phyloP scores from a whole-genome alignment of 2,329 filamentous ascomycete genomes.

The Gyromitra esculenta region DNA sequence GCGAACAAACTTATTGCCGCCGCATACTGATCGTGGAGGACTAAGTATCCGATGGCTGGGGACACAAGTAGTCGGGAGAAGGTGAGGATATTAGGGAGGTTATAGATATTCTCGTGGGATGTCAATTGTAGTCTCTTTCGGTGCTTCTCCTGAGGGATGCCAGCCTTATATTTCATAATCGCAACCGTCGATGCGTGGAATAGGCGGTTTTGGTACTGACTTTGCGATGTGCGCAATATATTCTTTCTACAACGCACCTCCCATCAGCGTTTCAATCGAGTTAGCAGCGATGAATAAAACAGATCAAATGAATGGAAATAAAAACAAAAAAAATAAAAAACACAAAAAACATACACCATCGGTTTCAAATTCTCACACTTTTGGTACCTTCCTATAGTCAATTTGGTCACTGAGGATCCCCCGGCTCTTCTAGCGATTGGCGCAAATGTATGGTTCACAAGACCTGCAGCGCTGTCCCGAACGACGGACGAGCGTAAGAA shows the following conservation, averaged over 20 bases:
- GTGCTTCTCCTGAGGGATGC: conserved; percentile 24
- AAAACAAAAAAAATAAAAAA: not conserved
- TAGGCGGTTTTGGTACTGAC: not conserved
- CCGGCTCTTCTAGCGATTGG: not conserved
- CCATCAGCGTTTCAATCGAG: not conserved
- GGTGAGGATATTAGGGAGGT: conserved; percentile 91
- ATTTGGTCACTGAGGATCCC: not conserved
- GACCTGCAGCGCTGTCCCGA: not conserved
- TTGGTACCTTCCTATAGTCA: not conserved
- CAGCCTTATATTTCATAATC: not conserved
- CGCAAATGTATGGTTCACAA: not conserved
- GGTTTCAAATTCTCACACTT: not conserved
- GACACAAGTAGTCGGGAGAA: conserved; percentile 84
- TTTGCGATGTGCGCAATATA: not conserved
- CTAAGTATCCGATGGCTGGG: conserved; percentile 85
- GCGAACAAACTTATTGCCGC: conserved; percentile 86
- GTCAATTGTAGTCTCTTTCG: conserved; percentile 56
- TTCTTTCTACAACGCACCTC: conserved; percentile 12
- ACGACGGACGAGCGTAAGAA: not conserved
- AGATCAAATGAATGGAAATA: not conserved
- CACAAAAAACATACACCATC: conserved; percentile 3
- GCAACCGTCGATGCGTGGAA: conserved; percentile 13
- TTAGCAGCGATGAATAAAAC: conserved; percentile 1
- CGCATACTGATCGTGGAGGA: conserved; percentile 81
- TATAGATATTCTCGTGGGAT: conserved; percentile 91